phyloP scores from a whole-genome alignment of 495 filamentous ascomycete species.

The Polyplosphaeria fusca region DNA sequence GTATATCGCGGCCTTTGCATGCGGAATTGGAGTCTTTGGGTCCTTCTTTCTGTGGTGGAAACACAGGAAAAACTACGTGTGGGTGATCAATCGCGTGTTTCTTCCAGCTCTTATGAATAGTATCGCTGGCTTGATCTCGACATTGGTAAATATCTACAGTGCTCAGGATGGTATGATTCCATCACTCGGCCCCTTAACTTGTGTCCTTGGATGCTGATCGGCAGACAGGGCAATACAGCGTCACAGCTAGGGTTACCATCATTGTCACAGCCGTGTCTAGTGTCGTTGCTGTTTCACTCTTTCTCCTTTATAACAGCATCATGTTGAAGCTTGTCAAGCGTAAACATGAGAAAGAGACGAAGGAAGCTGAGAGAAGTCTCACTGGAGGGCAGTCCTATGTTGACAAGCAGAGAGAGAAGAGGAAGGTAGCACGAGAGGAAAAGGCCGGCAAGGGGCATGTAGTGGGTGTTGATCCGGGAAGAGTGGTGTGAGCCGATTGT shows the following conservation, averaged over 20 bases:
- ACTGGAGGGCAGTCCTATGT: neutral
- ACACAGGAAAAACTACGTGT: slow-evolving; percentile 45
- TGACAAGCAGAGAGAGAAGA: neutral
- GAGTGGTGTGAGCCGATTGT: no score
- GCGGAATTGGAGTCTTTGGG: slow-evolving; percentile 10
- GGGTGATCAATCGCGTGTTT: slow-evolving; percentile 47
- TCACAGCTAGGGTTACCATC: slow-evolving; percentile 46
- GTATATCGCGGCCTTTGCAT: slow-evolving; percentile 16
- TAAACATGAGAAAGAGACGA: slow-evolving; percentile 20
- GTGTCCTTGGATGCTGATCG: neutral
- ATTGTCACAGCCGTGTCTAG: slow-evolving; percentile 32
- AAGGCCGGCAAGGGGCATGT: neutral
- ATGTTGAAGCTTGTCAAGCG: slow-evolving; percentile 36
- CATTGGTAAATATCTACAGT: slow-evolving; percentile 51
- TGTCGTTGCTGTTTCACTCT: slow-evolving; percentile 29
- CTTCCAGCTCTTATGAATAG: slow-evolving; percentile 43
- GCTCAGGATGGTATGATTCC: slow-evolving; percentile 44
- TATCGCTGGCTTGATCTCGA: slow-evolving; percentile 48
- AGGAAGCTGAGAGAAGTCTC: neutral
- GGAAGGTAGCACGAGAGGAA: no score
- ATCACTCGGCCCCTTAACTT: neutral
- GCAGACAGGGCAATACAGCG: slow-evolving; percentile 18
- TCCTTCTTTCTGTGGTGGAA: slow-evolving; percentile 30
- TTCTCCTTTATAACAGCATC: slow-evolving; percentile 42
- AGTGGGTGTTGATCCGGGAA: neutral